Base-by-base conservation (phyloP, 2,329 filamentous ascomycete genomes). In the Hymenoscyphus infarciens region DNA sequence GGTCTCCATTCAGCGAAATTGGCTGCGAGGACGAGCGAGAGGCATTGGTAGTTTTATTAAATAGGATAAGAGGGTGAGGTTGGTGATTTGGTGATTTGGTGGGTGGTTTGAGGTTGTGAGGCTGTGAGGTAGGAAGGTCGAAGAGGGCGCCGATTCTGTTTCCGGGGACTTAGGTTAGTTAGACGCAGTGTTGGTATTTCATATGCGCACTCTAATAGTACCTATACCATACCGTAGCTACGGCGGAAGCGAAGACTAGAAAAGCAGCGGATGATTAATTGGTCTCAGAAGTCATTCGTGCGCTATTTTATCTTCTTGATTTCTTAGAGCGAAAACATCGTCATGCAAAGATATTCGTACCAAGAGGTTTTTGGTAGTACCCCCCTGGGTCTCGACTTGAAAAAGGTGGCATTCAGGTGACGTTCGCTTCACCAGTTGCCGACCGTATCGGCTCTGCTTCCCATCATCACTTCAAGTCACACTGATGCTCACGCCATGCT, bases 1-100 rank as follows among this genome's bases (percentile, higher is more conserved):
- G 45, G 64, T 61, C 64, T 71, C 67, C 67, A 70, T 71, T 67
- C 66, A 70, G 68, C 53, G 45, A 25, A 52, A 52, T 8, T 55
- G 29, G 6, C 31, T 55, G 25, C 25, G 53, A 19, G 53, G 25
- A 62, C 13, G 49, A 57, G 33, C 22, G 49, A 60, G 16, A 15
- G 53, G 19, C 29, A 45, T 57, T 54, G 25, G 22, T 52, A 39
- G 33, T 22, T 52, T 49, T 31, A 35, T 10, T 59, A 52, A 19
- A 22, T 49, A 27, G 16, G 38, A 25, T 59, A n/a, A 13, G 38
- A 35, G 57, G 39, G 42, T 2, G 22, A n/a, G 16, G 38, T 38
- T 15, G 25, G 39, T 49, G 15, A 33, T 31, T 38, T 15, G 25
- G 39, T 49, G 15, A 33, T 31, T 31, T 8, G 16, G 52, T 27